Base-by-base conservation (phyloP, 2,329 filamentous ascomycete species). In the Xylaria sp. region DNA sequence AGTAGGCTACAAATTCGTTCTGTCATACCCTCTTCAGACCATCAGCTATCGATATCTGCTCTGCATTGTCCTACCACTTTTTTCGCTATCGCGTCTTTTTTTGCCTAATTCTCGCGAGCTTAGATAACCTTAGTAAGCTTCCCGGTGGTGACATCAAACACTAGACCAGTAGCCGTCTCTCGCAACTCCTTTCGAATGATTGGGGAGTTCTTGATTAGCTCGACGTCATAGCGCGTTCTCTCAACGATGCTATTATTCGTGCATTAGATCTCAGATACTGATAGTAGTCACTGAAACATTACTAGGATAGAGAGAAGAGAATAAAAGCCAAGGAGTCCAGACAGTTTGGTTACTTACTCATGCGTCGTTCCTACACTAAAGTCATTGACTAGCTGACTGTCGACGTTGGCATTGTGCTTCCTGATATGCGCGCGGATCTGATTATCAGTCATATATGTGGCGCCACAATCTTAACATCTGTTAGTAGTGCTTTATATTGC, bases 401-500 rank as follows among this genome's bases (percentile, higher is more conserved):
- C 48, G 10, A 67, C 15, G 7, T 64, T 59, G 7, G 67, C 64
- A 15, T 64, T 69, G 39, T 69, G 49, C 8, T 49, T 46, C 31
- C 63, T 25, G 13, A 69, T 63, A 25, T 69, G 59, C 13, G 57
- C 36, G 12, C 60, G 63, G 15, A 69, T 52, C 8, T 67, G 48
- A 1, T 60, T 18, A 2, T 61, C 43, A 8, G 67, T 69, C 20
- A 63, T 60, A 23, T 69, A 36, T 1, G 55, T 55, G 3, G 67
- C 54, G 7, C 67, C 67, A 25, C 67, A 69, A 9, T 69, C 67
- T 69, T 69, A 5, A n/a, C 10, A 5, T 39, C 39, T 9, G 46
- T 64, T 28, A 64, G 54, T 43, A 18, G 4, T 9, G 9, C 15
- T 12, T 8, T 28, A 23, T 48, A 5, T 9, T 46, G 36, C 46